Percentiles rank a stretch among this genome's conserved stretches.
Conservation (phyloP, 2,329 filamentous ascomycete genomes). For the Xylariaceae sp. region DNA sequence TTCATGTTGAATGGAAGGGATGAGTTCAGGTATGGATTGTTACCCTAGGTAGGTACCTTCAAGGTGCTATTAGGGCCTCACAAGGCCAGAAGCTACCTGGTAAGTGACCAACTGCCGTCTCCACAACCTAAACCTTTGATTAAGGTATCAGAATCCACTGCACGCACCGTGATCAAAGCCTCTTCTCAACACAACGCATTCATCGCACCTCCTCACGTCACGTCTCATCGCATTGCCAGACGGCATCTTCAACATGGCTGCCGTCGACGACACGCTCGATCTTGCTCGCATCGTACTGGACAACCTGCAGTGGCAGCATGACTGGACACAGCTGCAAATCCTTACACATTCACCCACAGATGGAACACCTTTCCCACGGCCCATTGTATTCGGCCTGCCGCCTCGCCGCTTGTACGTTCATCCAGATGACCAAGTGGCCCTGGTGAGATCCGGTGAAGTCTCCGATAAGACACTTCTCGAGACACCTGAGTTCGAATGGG, state of each 20-base stretch:
- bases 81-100: too few species aligned
- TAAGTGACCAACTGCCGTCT: too few species aligned
- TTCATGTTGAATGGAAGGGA: too few species aligned
- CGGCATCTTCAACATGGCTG: constrained; percentile 20
- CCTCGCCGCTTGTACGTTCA: constrained; percentile 73
- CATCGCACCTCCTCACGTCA: too few species aligned
- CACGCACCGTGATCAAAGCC: too few species aligned
- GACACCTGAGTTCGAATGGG: constrained; percentile 67
- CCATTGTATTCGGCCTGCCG: constrained; percentile 70
- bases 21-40: too few species aligned
- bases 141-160: too few species aligned
- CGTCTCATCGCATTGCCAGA: too few species aligned
- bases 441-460: constrained; percentile 59
- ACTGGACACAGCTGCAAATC: constrained; percentile 60
- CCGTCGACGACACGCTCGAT: constrained; percentile 26
- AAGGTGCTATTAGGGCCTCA: too few species aligned
- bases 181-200: too few species aligned
- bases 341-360: constrained; percentile 21
- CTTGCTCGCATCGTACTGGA: constrained; percentile 62
- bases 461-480: constrained; percentile 45
- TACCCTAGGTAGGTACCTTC: too few species aligned
- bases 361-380: constrained; percentile 48
- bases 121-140: too few species aligned
- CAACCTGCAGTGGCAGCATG: constrained; percentile 73
- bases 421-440: constrained; percentile 76